phyloP scores from a whole-genome alignment of 1,139 yeast genomes.

The Pichia sp. region DNA sequence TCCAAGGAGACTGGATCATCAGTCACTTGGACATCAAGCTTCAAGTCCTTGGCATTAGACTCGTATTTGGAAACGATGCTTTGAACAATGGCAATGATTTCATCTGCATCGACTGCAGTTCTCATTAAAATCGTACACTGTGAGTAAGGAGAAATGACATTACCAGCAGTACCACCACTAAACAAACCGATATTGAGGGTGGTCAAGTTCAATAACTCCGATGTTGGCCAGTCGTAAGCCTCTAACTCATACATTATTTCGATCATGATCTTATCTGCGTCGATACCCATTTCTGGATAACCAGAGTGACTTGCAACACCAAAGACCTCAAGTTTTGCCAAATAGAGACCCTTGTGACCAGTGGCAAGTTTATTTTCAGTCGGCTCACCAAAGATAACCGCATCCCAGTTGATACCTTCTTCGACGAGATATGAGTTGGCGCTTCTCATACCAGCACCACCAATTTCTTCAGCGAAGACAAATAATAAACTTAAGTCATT shows the following conservation, averaged over 20 bases:
- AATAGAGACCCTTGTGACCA: slow-evolving; percentile 61
- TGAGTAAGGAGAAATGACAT: slow-evolving; percentile 62
- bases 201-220: slow-evolving; percentile 54
- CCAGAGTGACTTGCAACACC: slow-evolving; percentile 70
- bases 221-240: slow-evolving; percentile 41
- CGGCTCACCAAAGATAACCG: slow-evolving; percentile 71
- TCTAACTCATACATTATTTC: slow-evolving; percentile 44
- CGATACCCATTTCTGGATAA: slow-evolving; percentile 63
- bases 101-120: slow-evolving; percentile 46
- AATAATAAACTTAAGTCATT: slow-evolving; percentile 58
- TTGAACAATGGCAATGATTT: slow-evolving; percentile 37
- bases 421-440: slow-evolving; percentile 32
- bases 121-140: slow-evolving; percentile 48
- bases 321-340: slow-evolving; percentile 40
- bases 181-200: slow-evolving; percentile 59
- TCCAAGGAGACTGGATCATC: slow-evolving; percentile 48
- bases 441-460: slow-evolving; percentile 56
- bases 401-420: slow-evolving; percentile 47
- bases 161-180: slow-evolving; percentile 59
- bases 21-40: slow-evolving; percentile 13
- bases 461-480: slow-evolving; percentile 67
- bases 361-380: slow-evolving; percentile 65
- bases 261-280: slow-evolving; percentile 55
- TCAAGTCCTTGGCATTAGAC: slow-evolving; percentile 14
- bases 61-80: slow-evolving; percentile 33